These are phyloP conservation scores for Microthyrium microscopicum DNA, from an alignment of 2,329 filamentous ascomycete genomes.

Conservation along the genomic window DNA sequence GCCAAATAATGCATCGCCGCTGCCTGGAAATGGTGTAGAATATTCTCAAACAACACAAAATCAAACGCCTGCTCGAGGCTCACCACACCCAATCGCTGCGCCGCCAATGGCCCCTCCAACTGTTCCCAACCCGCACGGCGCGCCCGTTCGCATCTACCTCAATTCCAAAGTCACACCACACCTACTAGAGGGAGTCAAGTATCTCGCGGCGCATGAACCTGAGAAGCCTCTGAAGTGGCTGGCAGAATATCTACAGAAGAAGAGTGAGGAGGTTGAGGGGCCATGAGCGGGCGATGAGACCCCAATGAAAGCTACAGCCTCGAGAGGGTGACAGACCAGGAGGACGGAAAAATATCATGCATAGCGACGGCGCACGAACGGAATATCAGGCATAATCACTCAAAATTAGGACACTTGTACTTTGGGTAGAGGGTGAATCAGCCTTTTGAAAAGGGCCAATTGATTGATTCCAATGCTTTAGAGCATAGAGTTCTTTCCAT, in stretches of 20 bases:
- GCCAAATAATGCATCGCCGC: no score
- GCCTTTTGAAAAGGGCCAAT: no score
- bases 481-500: neutral
- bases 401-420: no score
- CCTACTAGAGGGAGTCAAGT: slow-evolving; percentile 35
- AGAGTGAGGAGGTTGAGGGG: slow-evolving; percentile 32
- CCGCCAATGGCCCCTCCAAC: slow-evolving; percentile 12
- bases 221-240: slow-evolving; percentile 34
- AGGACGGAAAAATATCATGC: neutral
- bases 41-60: neutral
- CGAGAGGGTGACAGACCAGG: neutral
- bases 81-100: slow-evolving; percentile 3
- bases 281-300: slow-evolving; percentile 2
- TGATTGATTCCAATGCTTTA: no score
- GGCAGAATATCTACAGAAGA: slow-evolving; percentile 29
- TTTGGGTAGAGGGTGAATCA: no score
- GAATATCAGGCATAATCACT: no score
- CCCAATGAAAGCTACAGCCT: slow-evolving; percentile 11
- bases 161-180: slow-evolving; percentile 33
- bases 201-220: slow-evolving; percentile 30
- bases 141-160: slow-evolving; percentile 30
- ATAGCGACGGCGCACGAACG: neutral
- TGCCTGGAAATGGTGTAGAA: no score
- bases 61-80: slow-evolving; percentile 1
- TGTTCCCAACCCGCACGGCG: slow-evolving; percentile 28